Evolutionary conservation across 2,329 filamentous ascomycete genomes (phyloP), one percentile per base, ranked within the genome.

Genomic region (Ophiostoma fasciatum): DNA sequence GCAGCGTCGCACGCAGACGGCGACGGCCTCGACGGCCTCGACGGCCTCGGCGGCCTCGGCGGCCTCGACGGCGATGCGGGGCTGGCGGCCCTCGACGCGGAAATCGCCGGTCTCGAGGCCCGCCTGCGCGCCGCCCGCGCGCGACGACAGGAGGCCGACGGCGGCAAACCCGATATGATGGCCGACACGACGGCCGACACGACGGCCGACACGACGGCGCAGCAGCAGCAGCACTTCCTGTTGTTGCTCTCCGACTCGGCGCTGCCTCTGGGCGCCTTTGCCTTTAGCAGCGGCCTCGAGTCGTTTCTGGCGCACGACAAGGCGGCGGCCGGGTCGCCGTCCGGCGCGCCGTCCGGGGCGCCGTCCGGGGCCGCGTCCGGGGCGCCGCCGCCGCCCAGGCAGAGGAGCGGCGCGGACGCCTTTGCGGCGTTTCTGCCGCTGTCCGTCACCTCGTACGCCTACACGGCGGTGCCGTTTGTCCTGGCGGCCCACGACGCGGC

Each of bases 191-290:
- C n/a, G n/a, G n/a, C n/a, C n/a, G n/a, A n/a, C n/a, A n/a, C 5
- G 5, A 6, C 7, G 27, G 14, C 18, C 18, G 11, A 27, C 20
- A 21, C 19, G 17, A 10, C 10, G 26, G 17, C 18, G 51, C 35
- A 28, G 29, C 23, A 30, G 17, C 40, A 42, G 28, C 40, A 67
- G 20, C 82, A 88, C 56, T 77, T 79, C 45, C 70, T 85, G 26
- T 71, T 88, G 22, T 66, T 90, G 4, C 74, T 88, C 33, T 74
- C 82, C 32, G 82, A 90, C 61, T 87, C 82, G 2, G 80, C 81
- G 12, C 71, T 90, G 3, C 82, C 82, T 1, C 66, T 90, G 0
- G 82, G 82, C 39, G 83, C 82, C n/a, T 90, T 90, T 58, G 82
- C 82, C 49, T 90, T 88, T 61, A 82, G 76, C 61, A 80, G 74